These are phyloP conservation scores for Lachnum nothofagi DNA, from an alignment of 2,329 filamentous ascomycete species.

Conservation along the genomic window DNA sequence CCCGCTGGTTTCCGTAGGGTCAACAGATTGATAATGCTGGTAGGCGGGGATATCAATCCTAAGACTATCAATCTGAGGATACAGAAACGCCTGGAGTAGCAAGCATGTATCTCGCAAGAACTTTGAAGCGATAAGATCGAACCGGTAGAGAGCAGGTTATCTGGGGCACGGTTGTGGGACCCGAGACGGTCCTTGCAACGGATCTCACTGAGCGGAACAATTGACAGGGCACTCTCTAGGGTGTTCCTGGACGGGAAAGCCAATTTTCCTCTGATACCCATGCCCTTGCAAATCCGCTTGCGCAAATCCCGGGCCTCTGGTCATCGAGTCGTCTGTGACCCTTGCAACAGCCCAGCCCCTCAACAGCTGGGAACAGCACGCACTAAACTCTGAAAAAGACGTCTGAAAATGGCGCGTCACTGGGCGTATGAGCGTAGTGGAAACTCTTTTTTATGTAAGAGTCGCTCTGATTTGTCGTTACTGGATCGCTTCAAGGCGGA, in stretches of 20 bases:
- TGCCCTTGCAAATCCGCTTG: not conserved
- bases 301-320: not conserved
- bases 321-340: not conserved
- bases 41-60: not conserved
- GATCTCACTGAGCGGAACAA: not conserved
- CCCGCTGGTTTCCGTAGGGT: not conserved
- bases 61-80: not conserved
- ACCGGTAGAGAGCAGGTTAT: conserved; percentile 22
- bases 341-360: too few relatives aligned
- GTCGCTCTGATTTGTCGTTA: too few relatives aligned
- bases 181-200: conserved; percentile 5
- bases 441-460: too few relatives aligned
- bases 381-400: too few relatives aligned
- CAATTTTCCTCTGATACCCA: not conserved
- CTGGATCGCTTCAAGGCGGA: too few relatives aligned
- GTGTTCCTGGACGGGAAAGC: conserved; percentile 2
- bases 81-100: conserved; percentile 10
- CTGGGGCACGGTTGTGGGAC: conserved; percentile 1
- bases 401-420: too few relatives aligned
- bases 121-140: conserved; percentile 10
- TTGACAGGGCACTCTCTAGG: not conserved
- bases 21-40: not conserved
- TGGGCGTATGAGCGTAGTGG: too few relatives aligned
- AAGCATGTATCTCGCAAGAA: not conserved
- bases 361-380: too few relatives aligned